Evolutionary conservation across 2,329 filamentous ascomycete genomes (phyloP).

Genomic region (Alternaria infectoria): DNA sequence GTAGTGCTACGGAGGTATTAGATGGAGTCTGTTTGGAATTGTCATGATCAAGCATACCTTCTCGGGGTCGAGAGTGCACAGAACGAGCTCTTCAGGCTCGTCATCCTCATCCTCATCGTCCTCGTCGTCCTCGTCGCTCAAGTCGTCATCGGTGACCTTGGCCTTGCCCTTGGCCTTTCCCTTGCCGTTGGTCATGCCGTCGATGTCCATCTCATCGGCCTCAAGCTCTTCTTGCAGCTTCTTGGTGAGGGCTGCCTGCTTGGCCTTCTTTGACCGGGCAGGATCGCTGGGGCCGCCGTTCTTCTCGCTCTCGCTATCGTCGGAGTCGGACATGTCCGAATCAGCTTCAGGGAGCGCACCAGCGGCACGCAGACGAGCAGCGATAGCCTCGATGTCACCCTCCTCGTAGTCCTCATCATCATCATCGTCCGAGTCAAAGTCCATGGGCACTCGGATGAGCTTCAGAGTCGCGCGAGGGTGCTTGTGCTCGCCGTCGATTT

Average conservation of each 20-base stretch:
- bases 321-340: constrained; percentile 51
- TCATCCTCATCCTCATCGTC: constrained; percentile 55
- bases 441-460: constrained; percentile 76
- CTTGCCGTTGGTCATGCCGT: constrained; percentile 62
- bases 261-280: constrained; percentile 85
- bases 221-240: constrained; percentile 74
- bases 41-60: constrained; percentile 69
- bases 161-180: constrained; percentile 59
- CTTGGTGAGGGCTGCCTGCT: constrained; percentile 76
- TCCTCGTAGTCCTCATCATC: constrained; percentile 56
- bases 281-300: constrained; percentile 94
- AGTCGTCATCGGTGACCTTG: constrained; percentile 74
- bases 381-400: constrained; percentile 52
- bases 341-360: constrained; percentile 46
- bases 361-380: constrained; percentile 42
- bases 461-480: constrained; percentile 85
- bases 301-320: constrained; percentile 71
- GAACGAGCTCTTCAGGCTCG: constrained; percentile 84
- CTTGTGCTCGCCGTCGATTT: constrained; percentile 48
- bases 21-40: constrained; percentile 17
- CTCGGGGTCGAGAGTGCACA: constrained; percentile 94
- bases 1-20: constrained; percentile 71
- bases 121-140: constrained; percentile 70
- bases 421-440: constrained; percentile 65
- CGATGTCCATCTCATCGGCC: constrained; percentile 77